Percentiles rank a stretch among this genome's conserved stretches.
Conservation (phyloP, 108 stramenopile species). For the Schizochytrium sp. region DNA sequence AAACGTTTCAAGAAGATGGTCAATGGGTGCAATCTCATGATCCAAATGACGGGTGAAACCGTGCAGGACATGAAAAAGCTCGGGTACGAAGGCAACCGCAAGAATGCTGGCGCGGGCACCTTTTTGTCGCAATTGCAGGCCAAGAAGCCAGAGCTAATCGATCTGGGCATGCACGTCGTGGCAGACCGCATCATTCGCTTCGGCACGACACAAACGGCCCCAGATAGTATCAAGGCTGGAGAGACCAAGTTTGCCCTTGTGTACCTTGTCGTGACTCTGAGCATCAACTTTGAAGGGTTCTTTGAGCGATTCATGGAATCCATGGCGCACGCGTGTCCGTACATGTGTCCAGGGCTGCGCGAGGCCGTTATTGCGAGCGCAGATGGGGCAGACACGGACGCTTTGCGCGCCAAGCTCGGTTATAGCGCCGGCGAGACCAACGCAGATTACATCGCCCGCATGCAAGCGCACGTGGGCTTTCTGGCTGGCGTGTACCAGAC, state of each 20-base stretch:
- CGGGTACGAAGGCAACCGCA: background rate
- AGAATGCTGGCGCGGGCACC: background rate
- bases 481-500: slow-evolving; percentile 3
- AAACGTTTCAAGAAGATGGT: slow-evolving; percentile 6
- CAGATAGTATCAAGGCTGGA: background rate
- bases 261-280: background rate
- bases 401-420: background rate
- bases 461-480: slow-evolving; percentile 5
- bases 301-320: background rate
- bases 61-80: background rate
- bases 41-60: slow-evolving; percentile 8
- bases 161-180: background rate
- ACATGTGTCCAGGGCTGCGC: background rate
- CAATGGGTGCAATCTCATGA: slow-evolving; percentile 3
- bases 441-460: background rate
- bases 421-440: background rate
- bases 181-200: background rate
- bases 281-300: background rate
- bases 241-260: slow-evolving; percentile 11
- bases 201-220: background rate
- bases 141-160: slow-evolving; percentile 4
- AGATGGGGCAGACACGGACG: background rate
- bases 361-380: background rate
- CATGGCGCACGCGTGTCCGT: background rate
- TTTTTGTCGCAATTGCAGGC: background rate